Base-by-base conservation (phyloP, 1,139 yeast species). In the Protomyces pachydermus region DNA sequence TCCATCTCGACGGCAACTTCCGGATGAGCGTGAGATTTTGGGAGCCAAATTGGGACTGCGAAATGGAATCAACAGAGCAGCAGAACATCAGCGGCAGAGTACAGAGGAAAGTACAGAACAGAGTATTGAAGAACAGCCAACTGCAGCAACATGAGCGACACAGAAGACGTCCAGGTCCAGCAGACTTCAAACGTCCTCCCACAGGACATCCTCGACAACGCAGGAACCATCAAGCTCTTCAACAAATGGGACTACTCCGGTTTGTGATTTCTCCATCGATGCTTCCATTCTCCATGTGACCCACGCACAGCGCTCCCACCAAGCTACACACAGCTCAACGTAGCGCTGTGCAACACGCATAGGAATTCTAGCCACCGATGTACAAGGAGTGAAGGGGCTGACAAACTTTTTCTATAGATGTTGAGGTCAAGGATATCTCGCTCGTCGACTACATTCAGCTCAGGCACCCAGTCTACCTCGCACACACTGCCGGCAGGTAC, bases 401-500 rank as follows among this genome's bases (percentile, higher is more conserved):
- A 58, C 62, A 55, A 51, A 42, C 12, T 35, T 93, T 89, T 78
- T 42, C 5, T 42, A 96, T 91, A 81, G 98, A 66, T 48, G 66
- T 95, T 77, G 95, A 91, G 81, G 88, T 95, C 76, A 91, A 90
- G 86, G 99, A 95, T 80, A 88, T 95, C 78, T 93, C 98, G 72
- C 86, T 95, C 42, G 61, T 93, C 77, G 98, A 93, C 83, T 93
- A 95, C 95, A 83, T 93, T 76, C 98, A 91, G 84, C 84, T 93
- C 82, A 88, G 95, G 82, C 89, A 88, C 81, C 97, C 98, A 80
- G 96, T 91, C 76, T 93, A 91, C 78, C 95, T 91, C 72, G 84
- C 98, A 76, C 98, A 95, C 95, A 91, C 98, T 76, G 97, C 98
- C 75, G 98, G 98, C 81, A 91, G 97, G 83, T 95, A 91, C 84